Evolutionary conservation across 495 filamentous ascomycete species (phyloP).

Genomic region (Aspergillus funiculosus): DNA sequence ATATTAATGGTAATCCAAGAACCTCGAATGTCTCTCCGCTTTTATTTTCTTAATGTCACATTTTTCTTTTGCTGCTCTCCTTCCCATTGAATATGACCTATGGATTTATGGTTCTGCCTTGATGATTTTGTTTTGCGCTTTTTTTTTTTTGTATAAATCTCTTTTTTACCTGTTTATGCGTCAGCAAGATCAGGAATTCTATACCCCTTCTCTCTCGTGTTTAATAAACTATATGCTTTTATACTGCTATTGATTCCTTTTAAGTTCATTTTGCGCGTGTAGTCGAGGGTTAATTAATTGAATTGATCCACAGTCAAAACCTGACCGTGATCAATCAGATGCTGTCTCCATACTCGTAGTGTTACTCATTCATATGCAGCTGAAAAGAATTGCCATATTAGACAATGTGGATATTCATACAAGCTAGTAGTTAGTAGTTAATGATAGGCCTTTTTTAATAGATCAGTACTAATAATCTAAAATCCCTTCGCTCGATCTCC

Average conservation of each 20-base stretch:
- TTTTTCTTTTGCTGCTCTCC: slow-evolving; percentile 3
- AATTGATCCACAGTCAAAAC: no score
- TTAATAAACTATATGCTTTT: slow-evolving; percentile 5
- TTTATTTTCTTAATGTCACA: not conserved
- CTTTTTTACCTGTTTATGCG: not conserved
- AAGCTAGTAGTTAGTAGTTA: no score
- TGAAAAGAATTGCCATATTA: no score
- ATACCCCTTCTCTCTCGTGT: slow-evolving; percentile 11
- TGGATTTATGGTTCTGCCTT: not conserved
- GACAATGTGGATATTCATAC: no score
- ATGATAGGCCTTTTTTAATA: no score
- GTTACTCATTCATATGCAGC: no score
- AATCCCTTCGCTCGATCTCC: slow-evolving; percentile 48
- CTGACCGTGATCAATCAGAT: no score
- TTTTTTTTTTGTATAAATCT: slow-evolving; percentile 8
- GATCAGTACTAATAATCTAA: slow-evolving; percentile 11
- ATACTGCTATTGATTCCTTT: no score
- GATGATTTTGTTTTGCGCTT: not conserved
- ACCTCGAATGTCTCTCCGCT: slow-evolving; percentile 10
- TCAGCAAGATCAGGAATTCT: slow-evolving; percentile 4
- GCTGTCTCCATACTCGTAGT: no score
- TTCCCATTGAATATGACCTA: not conserved
- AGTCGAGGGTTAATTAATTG: no score
- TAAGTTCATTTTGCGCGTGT: no score
- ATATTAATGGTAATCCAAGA: slow-evolving; percentile 40